Percentiles rank a stretch among this genome's conserved stretches.
phyloP scores from a whole-genome alignment of 441 rosid genomes.

The Populus tomentosa region DNA sequence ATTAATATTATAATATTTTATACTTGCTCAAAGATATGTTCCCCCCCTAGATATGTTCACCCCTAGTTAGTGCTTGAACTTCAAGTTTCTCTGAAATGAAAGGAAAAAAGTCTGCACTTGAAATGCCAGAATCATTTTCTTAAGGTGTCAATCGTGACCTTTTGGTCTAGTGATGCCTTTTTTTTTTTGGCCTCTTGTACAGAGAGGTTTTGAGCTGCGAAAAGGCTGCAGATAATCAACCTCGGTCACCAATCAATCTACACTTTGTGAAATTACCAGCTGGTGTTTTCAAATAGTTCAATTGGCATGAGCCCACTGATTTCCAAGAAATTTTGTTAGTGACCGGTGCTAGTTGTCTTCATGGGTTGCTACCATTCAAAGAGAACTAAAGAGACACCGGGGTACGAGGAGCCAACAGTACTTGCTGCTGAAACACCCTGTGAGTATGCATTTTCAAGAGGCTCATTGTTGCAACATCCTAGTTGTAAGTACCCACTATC shows the following conservation, averaged over 20 bases:
- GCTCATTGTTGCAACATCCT: background rate
- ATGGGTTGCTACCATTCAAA: slow-evolving; percentile 51
- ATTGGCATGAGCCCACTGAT: background rate
- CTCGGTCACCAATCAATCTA: background rate
- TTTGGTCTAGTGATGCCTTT: no score
- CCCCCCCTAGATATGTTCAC: background rate
- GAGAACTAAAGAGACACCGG: slow-evolving; percentile 29
- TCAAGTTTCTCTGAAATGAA: background rate
- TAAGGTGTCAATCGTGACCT: background rate
- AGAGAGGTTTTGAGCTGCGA: background rate
- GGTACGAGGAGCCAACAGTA: slow-evolving; percentile 62
- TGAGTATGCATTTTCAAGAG: slow-evolving; percentile 40
- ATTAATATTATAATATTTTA: no score
- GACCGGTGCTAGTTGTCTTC: slow-evolving; percentile 12
- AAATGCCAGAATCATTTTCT: no score
- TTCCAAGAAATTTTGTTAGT: background rate
- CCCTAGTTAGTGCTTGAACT: background rate
- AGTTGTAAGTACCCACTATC: background rate
- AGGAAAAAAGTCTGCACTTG: background rate
- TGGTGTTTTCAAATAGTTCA: background rate
- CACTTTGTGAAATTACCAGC: slow-evolving; percentile 16
- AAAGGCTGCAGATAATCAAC: background rate
- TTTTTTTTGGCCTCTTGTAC: slow-evolving; percentile 8
- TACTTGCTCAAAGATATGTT: background rate
- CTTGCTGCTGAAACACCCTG: slow-evolving; percentile 79